phyloP scores from a whole-genome alignment of 2,329 filamentous ascomycete genomes.

The Laburnicola sp. region DNA sequence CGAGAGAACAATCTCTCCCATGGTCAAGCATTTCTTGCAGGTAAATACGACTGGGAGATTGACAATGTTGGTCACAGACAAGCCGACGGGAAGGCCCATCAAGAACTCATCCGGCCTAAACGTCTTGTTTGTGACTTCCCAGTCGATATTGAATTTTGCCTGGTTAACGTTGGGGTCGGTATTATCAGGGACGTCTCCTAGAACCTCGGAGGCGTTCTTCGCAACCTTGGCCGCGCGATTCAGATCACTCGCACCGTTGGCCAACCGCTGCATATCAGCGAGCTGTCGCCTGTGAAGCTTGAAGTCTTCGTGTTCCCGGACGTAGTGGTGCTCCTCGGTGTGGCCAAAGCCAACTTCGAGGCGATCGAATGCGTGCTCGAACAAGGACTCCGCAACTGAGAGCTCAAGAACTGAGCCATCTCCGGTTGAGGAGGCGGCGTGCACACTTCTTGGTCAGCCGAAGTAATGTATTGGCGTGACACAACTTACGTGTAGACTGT shows the following conservation, averaged over 20 bases:
- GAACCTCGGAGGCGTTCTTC: constrained; percentile 4
- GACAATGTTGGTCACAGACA: constrained; percentile 20
- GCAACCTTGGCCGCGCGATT: constrained; percentile 1
- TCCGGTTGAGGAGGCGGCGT: constrained; percentile 23
- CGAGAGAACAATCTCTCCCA: constrained; percentile 36
- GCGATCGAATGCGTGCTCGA: constrained; percentile 35
- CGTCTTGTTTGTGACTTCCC: constrained; percentile 28
- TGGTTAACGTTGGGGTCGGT: constrained; percentile 23
- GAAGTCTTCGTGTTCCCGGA: constrained; percentile 36
- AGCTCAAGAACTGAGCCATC: constrained; percentile 35
- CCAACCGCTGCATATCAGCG: background rate
- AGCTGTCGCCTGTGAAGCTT: constrained; percentile 24
- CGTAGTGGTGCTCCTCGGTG: constrained; percentile 34
- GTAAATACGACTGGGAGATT: constrained; percentile 34
- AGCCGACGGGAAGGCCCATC: constrained; percentile 13
- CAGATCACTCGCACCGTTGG: constrained; percentile 4
- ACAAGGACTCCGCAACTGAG: constrained; percentile 26
- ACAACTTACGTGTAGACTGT: constrained; percentile 36
- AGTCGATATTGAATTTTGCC: constrained; percentile 28
- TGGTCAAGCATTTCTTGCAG: constrained; percentile 43
- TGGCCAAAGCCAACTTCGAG: constrained; percentile 39
- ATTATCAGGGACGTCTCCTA: constrained; percentile 22
- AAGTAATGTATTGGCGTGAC: background rate
- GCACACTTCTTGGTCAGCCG: constrained; percentile 22
- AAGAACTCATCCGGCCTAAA: constrained; percentile 27